Conservation (phyloP, 192 early-diverging fungal genomes). For the Gryganskiella cystojenkinii region DNA sequence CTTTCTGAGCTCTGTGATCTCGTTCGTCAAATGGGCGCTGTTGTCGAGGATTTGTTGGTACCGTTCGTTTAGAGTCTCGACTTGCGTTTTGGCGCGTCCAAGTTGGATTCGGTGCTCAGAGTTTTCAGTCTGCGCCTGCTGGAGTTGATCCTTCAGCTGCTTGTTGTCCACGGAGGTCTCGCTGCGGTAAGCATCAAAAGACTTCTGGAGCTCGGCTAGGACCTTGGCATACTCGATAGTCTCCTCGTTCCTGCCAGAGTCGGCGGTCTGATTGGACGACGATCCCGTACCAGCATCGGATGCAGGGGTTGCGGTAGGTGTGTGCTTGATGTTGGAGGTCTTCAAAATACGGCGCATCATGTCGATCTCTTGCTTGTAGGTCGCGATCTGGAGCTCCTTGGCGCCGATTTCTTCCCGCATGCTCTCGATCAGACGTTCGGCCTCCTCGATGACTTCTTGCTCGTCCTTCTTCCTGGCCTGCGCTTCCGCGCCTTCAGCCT, state of each 20-base stretch:
- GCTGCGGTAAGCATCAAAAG: conserved; percentile 73
- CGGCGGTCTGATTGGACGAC: background rate
- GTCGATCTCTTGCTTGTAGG: conserved; percentile 68
- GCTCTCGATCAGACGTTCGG: conserved; percentile 62
- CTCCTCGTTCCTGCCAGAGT: background rate
- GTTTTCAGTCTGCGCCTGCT: conserved; percentile 62
- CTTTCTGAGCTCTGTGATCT: conserved; percentile 71
- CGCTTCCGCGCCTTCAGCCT: conserved; percentile 53
- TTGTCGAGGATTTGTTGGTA: conserved; percentile 68
- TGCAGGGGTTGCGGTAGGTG: background rate
- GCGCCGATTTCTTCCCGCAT: conserved; percentile 68
- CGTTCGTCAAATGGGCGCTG: conserved; percentile 63
- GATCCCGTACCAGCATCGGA: background rate
- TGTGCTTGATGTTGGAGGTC: conserved; percentile 24
- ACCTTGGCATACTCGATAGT: conserved; percentile 54
- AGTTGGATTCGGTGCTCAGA: conserved; percentile 72
- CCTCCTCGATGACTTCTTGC: conserved; percentile 60
- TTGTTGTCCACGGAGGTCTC: conserved; percentile 70
- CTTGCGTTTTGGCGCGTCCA: conserved; percentile 69
- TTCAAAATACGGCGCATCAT: conserved; percentile 60
- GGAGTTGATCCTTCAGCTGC: conserved; percentile 64
- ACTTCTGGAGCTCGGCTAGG: conserved; percentile 62
- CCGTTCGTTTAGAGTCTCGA: conserved; percentile 67
- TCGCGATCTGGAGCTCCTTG: conserved; percentile 56
- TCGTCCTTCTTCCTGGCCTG: conserved; percentile 53